phyloP scores from a whole-genome alignment of 2,329 filamentous ascomycete species.

The Sporothrix variecibatus region DNA sequence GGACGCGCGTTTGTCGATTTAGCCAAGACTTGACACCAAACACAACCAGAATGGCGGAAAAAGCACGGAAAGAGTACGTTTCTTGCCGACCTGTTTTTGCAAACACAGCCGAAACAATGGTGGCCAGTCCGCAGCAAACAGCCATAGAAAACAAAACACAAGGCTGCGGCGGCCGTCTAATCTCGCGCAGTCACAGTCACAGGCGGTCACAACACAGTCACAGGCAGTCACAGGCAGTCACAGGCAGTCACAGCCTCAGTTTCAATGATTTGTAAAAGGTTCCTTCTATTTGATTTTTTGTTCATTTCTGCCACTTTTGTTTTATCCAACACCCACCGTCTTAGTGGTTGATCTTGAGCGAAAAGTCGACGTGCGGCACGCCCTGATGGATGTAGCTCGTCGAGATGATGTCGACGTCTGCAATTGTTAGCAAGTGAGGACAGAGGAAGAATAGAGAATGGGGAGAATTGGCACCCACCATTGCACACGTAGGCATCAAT shows the following conservation, averaged over 20 bases:
- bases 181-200: neutral
- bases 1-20: neutral
- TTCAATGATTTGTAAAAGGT: neutral
- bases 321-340: neutral
- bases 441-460: neutral
- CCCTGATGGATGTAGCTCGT: slow-evolving; percentile 97
- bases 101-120: slow-evolving; percentile 3
- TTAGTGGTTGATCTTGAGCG: slow-evolving; percentile 72
- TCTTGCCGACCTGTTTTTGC: neutral
- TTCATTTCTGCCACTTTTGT: neutral
- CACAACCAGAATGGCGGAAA: neutral
- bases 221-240: neutral
- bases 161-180: neutral
- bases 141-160: slow-evolving; percentile 14
- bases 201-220: neutral
- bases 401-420: slow-evolving; percentile 91
- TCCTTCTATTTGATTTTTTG: neutral
- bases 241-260: neutral
- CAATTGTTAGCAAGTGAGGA: neutral
- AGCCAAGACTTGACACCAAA: slow-evolving; percentile 5
- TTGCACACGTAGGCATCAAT: slow-evolving; percentile 77
- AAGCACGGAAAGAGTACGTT: neutral
- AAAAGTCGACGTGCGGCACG: slow-evolving; percentile 91
- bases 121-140: slow-evolving; percentile 12
- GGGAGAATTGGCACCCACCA: slow-evolving; percentile 49